Evolutionary conservation across 495 filamentous ascomycete genomes (phyloP).

Genomic region (Tuber calosporum): DNA sequence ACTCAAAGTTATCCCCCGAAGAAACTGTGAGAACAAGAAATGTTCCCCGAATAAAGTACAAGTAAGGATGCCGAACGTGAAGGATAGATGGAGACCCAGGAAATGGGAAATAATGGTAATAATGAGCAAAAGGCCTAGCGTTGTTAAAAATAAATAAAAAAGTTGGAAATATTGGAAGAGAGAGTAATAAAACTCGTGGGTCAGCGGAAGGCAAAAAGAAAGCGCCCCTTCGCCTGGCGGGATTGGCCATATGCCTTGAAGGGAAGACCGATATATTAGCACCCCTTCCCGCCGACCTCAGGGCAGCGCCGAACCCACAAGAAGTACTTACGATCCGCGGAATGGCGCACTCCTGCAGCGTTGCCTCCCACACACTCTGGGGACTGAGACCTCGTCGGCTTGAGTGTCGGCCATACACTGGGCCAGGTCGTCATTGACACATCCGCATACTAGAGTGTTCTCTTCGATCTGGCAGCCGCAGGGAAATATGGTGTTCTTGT

Average conservation of each 20-base stretch:
- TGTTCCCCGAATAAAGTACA: not conserved
- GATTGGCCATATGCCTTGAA: not conserved
- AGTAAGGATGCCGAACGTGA: not conserved
- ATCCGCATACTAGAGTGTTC: conserved; percentile 30
- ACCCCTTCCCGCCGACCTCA: not conserved
- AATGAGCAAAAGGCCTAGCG: not conserved
- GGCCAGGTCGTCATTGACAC: conserved; percentile 31
- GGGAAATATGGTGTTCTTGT: conserved; percentile 27
- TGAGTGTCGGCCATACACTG: conserved; percentile 29
- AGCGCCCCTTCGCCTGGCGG: not conserved
- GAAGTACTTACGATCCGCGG: conserved; percentile 14
- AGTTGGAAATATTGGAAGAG: conserved; percentile 11
- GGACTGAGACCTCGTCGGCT: conserved; percentile 24
- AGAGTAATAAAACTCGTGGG: not conserved
- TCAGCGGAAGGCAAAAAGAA: not conserved
- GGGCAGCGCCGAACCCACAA: not conserved
- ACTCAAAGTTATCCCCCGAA: not conserved
- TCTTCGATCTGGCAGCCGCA: conserved; percentile 30
- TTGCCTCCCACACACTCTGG: conserved; percentile 23
- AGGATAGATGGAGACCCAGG: not conserved
- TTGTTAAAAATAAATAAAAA: not conserved
- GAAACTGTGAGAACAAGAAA: not conserved
- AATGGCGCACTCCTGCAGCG: conserved; percentile 19
- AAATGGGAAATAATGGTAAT: not conserved
- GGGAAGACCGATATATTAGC: conserved; percentile 15